Evolutionary conservation across 2,329 filamentous ascomycete species (phyloP).

Genomic region (Scedosporium minutisporum): DNA sequence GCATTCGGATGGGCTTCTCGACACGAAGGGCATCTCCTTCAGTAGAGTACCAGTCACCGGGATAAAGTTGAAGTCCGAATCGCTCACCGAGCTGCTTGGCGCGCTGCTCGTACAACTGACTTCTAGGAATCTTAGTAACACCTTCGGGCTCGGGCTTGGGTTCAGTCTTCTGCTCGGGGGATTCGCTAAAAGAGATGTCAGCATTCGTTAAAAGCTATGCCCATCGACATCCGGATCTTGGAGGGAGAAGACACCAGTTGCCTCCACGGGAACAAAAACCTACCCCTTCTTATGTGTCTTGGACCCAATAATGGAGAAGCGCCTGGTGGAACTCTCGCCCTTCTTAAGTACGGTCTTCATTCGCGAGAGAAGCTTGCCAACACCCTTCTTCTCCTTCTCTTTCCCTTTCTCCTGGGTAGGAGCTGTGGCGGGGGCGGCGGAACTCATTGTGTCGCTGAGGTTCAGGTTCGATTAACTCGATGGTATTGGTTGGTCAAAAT

Average conservation of each 20-base stretch:
- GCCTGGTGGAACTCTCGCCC: constrained; percentile 23
- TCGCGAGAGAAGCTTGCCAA: constrained; percentile 37
- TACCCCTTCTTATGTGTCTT: constrained; percentile 19
- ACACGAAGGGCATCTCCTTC: constrained; percentile 52
- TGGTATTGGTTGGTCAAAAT: not conserved
- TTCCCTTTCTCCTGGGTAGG: constrained; percentile 16
- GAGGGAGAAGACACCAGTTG: not conserved
- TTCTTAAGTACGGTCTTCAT: constrained; percentile 42
- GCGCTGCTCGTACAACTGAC: constrained; percentile 45
- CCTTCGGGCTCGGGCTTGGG: constrained; percentile 14
- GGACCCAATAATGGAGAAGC: constrained; percentile 15
- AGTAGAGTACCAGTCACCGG: constrained; percentile 40
- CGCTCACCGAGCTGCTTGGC: constrained; percentile 45
- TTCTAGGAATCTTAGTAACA: constrained; percentile 17
- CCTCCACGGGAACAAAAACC: constrained; percentile 4
- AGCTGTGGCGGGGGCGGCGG: not conserved
- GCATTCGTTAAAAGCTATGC: not conserved
- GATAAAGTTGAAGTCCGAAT: constrained; percentile 46
- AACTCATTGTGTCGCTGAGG: constrained; percentile 4
- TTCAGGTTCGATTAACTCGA: not conserved
- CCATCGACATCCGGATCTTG: not conserved
- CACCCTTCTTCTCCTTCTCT: constrained; percentile 34
- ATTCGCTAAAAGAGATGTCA: not conserved
- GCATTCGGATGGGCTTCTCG: constrained; percentile 69
- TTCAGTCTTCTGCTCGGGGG: constrained; percentile 8